phyloP scores from a whole-genome alignment of 257 asterid genomes.

The Ocimum tenuiflorum region DNA sequence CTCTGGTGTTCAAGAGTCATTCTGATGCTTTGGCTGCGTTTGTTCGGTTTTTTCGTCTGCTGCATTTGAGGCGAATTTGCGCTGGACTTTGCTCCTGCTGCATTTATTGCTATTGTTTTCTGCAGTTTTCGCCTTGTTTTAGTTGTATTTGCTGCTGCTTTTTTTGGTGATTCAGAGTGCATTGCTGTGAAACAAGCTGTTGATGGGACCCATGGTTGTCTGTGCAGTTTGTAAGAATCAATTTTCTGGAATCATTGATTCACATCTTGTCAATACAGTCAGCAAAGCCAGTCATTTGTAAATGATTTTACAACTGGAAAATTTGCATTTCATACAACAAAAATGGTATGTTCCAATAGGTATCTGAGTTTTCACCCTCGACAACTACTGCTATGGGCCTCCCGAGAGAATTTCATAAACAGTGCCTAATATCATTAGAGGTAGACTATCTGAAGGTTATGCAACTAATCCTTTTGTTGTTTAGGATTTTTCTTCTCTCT shows the following conservation, averaged over 20 bases:
- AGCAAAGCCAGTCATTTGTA: conserved; percentile 13
- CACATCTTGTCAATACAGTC: conserved; percentile 15
- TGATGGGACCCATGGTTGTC: no score
- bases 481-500: conserved; percentile 18
- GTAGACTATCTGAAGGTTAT: conserved; percentile 72
- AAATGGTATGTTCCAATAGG: conserved; percentile 33
- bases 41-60: no score
- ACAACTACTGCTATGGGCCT: conserved; percentile 88
- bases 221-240: conserved; percentile 71
- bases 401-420: conserved; percentile 90
- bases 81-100: no score
- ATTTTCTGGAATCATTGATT: conserved; percentile 80
- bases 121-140: no score
- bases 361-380: conserved; percentile 92
- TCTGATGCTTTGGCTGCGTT: no score
- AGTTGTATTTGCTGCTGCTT: no score
- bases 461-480: conserved; percentile 14
- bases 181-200: no score
- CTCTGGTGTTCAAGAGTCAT: no score
- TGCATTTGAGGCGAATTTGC: no score
- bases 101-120: no score
- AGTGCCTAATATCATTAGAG: conserved; percentile 75
- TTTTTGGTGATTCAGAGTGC: no score
- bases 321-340: conserved; percentile 4
- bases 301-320: neutral